Evolutionary conservation across 78 protist genomes (phyloP).

Genomic region (Dictyostelium intermedium): DNA sequence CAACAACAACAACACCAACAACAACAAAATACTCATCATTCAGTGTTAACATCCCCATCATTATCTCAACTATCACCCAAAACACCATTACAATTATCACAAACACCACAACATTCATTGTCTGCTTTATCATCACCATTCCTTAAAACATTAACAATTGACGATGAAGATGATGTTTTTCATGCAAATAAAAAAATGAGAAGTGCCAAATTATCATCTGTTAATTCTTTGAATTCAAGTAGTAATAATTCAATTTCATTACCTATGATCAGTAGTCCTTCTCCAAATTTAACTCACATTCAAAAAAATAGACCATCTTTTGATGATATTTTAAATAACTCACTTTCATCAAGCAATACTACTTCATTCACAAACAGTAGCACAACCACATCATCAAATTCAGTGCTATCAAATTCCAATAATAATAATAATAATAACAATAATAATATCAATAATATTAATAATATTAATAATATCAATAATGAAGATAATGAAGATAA

Average conservation of each 20-base stretch:
- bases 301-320: not conserved
- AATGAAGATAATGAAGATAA: not conserved
- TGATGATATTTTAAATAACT: not conserved
- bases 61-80: not conserved
- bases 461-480: no score
- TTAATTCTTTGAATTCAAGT: not conserved
- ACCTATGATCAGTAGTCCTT: not conserved
- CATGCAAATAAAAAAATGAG: not conserved
- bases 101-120: not conserved
- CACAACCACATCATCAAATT: no score
- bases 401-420: no score
- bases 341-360: no score
- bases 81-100: not conserved
- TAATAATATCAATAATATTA: no score
- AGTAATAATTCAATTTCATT: not conserved
- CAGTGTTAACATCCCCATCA: not conserved
- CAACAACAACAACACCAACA: conserved; percentile 8
- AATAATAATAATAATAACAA: no score
- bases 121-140: not conserved
- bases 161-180: not conserved
- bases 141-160: not conserved
- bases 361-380: no score
- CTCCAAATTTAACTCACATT: not conserved
- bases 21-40: not conserved
- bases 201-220: not conserved